Evolutionary conservation across 2,329 filamentous ascomycete species (phyloP).

Genomic region (Pseudogymnoascus sp.): DNA sequence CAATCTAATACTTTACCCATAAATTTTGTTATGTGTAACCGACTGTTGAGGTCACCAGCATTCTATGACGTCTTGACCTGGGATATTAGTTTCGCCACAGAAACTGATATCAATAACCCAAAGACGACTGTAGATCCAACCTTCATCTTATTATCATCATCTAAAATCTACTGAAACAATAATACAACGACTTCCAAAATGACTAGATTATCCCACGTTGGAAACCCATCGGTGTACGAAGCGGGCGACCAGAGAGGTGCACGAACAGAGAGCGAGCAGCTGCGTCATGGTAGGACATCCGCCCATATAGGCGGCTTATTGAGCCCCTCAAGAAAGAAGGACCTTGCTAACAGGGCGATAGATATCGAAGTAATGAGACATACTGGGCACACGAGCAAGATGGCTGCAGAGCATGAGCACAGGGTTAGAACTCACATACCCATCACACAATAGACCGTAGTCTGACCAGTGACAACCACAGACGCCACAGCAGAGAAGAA

Average conservation of each 20-base stretch:
- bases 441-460: background rate
- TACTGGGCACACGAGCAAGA: conserved; percentile 50
- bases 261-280: conserved; percentile 41
- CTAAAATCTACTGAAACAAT: background rate
- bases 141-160: background rate
- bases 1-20: background rate
- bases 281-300: conserved; percentile 51
- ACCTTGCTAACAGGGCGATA: conserved; percentile 48
- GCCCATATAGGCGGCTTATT: conserved; percentile 60
- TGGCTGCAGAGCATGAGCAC: conserved; percentile 57
- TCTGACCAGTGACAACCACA: conserved; percentile 9
- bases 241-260: conserved; percentile 67
- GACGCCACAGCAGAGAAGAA: conserved; percentile 27
- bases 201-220: conserved; percentile 41
- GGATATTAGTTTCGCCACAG: background rate
- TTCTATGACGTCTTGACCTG: background rate
- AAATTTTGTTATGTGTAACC: background rate
- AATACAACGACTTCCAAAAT: conserved; percentile 4
- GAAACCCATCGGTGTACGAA: conserved; percentile 60
- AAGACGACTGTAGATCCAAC: background rate
- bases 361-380: background rate
- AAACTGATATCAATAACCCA: background rate
- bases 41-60: background rate
- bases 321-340: conserved; percentile 50
- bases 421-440: conserved; percentile 28